Evolutionary conservation across 1,284 basidiomycete species (phyloP).

Genomic region (Microstroma glucosiphilum): DNA sequence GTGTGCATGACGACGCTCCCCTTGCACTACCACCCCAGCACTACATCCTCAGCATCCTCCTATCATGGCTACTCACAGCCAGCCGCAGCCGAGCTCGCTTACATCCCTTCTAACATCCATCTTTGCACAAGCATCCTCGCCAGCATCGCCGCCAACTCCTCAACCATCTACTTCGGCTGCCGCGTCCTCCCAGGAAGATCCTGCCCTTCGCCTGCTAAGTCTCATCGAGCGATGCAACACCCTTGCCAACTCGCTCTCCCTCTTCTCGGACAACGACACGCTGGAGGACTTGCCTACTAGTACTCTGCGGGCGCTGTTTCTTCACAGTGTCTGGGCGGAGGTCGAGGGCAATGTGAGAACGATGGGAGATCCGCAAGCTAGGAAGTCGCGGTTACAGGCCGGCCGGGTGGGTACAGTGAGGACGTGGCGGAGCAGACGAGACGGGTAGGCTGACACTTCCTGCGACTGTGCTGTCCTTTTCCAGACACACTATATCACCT

Average conservation of each 20-base stretch:
- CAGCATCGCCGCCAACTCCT: not conserved
- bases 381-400: constrained; percentile 5
- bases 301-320: constrained; percentile 10
- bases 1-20: too few relatives aligned
- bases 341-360: constrained; percentile 8
- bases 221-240: constrained; percentile 4
- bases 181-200: constrained; percentile 3
- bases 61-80: too few relatives aligned
- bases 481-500: constrained; percentile 4
- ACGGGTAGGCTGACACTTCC: not conserved
- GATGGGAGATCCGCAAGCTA: constrained; percentile 9
- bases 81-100: constrained; percentile 5
- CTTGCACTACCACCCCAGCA: too few relatives aligned
- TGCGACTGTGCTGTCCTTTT: not conserved
- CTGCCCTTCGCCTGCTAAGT: constrained; percentile 7
- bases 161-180: not conserved
- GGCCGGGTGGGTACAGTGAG: not conserved
- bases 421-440: not conserved
- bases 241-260: constrained; percentile 6
- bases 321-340: constrained; percentile 12
- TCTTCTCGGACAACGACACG: constrained; percentile 13
- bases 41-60: too few relatives aligned
- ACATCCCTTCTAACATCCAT: constrained; percentile 7
- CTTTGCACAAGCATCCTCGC: constrained; percentile 9
- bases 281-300: constrained; percentile 14